phyloP scores from a whole-genome alignment of 257 asterid species.

The Prunella vulgaris region DNA sequence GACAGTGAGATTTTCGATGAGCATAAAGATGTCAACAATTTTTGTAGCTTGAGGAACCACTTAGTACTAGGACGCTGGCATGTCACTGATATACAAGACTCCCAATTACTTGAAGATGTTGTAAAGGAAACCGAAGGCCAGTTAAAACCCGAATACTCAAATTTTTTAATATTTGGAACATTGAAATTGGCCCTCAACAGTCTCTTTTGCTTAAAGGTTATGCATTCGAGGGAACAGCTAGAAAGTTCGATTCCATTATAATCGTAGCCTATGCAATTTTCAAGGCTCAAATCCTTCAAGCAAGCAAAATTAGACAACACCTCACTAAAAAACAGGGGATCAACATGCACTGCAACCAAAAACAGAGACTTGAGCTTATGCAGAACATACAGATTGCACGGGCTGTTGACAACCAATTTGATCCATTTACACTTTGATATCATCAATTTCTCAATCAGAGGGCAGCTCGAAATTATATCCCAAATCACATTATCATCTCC shows the following conservation, averaged over 20 bases:
- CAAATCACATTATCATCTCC: neutral
- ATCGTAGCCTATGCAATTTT: neutral
- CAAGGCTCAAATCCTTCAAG: neutral
- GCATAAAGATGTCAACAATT: no score
- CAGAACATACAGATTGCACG: neutral
- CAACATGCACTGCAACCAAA: neutral
- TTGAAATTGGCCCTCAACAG: neutral
- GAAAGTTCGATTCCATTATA: neutral
- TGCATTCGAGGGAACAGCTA: neutral
- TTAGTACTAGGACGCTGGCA: no score
- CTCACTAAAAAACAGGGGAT: neutral
- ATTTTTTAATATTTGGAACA: neutral
- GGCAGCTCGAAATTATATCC: no score
- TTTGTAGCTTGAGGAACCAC: no score
- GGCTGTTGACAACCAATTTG: neutral
- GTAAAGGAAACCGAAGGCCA: no score
- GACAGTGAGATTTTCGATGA: no score
- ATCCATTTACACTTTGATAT: neutral
- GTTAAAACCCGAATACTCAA: neutral
- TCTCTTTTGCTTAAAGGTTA: neutral
- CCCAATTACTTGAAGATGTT: no score
- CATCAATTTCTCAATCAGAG: no score
- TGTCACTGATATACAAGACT: no score
- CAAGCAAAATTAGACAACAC: neutral
- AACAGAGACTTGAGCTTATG: neutral